Conservation (phyloP, 495 filamentous ascomycete genomes). For the Choiromyces venosus region DNA sequence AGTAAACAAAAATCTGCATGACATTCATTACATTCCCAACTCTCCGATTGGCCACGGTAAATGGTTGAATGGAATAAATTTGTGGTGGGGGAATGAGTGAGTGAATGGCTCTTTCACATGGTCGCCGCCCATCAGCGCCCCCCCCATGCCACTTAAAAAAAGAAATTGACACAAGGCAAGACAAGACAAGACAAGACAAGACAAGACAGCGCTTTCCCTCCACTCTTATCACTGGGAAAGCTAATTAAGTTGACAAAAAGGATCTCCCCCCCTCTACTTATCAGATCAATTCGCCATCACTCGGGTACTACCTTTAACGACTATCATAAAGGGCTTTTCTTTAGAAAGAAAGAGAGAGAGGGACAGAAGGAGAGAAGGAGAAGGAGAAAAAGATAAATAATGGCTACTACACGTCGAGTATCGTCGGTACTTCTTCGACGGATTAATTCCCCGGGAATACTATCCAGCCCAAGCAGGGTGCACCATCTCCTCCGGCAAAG, state of each 20-base stretch:
- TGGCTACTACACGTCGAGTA: conserved; percentile 31
- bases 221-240: not conserved
- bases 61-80: not conserved
- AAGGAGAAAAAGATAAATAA: conserved; percentile 4
- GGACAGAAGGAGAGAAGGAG: not conserved
- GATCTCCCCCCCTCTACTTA: not conserved
- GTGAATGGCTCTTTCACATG: not conserved
- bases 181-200: too few species aligned
- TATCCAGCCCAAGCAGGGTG: conserved; percentile 16
- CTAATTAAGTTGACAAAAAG: not conserved
- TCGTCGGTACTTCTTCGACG: conserved; percentile 30
- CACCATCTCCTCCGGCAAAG: conserved; percentile 15
- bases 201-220: too few species aligned
- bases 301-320: not conserved
- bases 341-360: not conserved
- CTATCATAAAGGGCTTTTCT: conserved; percentile 3
- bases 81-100: not conserved
- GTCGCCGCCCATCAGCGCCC: too few species aligned
- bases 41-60: not conserved
- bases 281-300: not conserved
- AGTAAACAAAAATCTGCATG: too few species aligned
- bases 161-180: not conserved
- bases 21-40: not conserved
- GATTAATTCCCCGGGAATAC: conserved; percentile 2
- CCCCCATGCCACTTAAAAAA: not conserved